Evolutionary conservation across 257 asterid species (phyloP).

Genomic region (Nicotiana attenuata): DNA sequence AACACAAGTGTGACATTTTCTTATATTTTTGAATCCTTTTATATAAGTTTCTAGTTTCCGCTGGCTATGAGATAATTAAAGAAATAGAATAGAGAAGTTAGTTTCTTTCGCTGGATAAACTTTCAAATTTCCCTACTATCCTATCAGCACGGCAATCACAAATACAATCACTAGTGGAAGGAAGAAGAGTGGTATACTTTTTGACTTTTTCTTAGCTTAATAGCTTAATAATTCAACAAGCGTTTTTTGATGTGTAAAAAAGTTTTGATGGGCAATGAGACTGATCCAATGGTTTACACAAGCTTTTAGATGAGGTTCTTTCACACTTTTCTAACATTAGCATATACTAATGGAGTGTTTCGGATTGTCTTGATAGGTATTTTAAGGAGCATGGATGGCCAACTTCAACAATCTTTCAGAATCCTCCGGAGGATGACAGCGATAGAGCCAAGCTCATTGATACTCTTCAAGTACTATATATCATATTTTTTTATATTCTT

Average conservation of each 20-base stretch:
- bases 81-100: no score
- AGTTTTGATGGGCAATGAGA: background rate
- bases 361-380: conserved; percentile 42
- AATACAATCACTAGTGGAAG: no score
- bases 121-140: no score
- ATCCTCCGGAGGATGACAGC: conserved; percentile 57
- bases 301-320: background rate
- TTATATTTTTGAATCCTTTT: no score
- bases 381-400: conserved; percentile 98
- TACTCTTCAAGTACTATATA: conserved; percentile 59
- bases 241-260: background rate
- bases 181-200: no score
- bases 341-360: background rate
- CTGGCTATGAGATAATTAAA: no score
- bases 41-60: no score
- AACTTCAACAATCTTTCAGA: conserved; percentile 49
- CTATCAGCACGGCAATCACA: no score
- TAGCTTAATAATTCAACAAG: background rate
- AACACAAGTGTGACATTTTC: no score
- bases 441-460: conserved; percentile 75
- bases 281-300: background rate
- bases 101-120: no score
- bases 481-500: background rate
- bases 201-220: no score
- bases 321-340: conserved; percentile 2